These are phyloP conservation scores for Hibiscus syriacus DNA, from an alignment of 345 rosid genomes.

Conservation along the genomic window DNA sequence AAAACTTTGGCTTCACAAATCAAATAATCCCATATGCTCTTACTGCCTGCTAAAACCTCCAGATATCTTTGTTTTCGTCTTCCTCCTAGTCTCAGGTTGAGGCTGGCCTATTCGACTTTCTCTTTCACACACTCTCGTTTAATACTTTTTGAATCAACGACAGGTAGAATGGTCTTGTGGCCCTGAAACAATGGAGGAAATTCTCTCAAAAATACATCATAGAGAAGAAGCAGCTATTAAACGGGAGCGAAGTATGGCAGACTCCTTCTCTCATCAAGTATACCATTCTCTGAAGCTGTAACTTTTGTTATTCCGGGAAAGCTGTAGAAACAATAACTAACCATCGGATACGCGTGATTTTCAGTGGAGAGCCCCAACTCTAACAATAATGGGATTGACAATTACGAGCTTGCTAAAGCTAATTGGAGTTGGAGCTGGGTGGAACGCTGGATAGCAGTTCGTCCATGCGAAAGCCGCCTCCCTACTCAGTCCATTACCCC, in stretches of 20 bases:
- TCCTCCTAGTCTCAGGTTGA: neutral
- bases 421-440: conserved; percentile 99
- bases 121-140: too few species aligned
- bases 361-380: conserved; percentile 82
- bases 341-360: conserved; percentile 5
- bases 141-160: conserved; percentile 11
- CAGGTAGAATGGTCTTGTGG: conserved; percentile 96
- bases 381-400: conserved; percentile 34
- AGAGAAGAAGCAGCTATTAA: conserved; percentile 89
- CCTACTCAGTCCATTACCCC: conserved; percentile 40
- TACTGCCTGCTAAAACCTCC: neutral
- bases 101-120: neutral
- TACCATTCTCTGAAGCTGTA: neutral
- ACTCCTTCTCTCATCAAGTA: conserved; percentile 97
- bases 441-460: conserved; percentile 87
- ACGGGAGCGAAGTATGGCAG: conserved; percentile 93
- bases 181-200: conserved; percentile 59
- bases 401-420: conserved; percentile 59
- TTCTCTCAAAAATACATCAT: conserved; percentile 62
- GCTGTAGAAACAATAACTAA: neutral
- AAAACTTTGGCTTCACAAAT: too few species aligned
- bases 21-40: too few species aligned
- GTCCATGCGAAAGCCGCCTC: conserved; percentile 84
- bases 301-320: neutral
- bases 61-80: neutral